phyloP scores from a whole-genome alignment of 2,329 filamentous ascomycete species.

The Cladosporium sp. region DNA sequence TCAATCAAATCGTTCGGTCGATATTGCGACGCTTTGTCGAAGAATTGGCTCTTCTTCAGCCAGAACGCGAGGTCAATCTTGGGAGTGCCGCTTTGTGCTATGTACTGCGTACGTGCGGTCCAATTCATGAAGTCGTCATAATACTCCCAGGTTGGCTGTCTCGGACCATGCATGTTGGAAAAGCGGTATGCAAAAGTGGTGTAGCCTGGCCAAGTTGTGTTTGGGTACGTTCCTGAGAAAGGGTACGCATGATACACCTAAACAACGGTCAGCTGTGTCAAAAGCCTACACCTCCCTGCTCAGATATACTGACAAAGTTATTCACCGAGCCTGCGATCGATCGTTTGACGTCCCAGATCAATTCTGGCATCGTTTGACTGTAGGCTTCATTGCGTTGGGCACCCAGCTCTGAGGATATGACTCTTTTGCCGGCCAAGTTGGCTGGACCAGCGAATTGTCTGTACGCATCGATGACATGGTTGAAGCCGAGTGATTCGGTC shows the following conservation, averaged over 20 bases:
- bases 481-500: constrained; percentile 33
- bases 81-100: constrained; percentile 38
- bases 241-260: constrained; percentile 39
- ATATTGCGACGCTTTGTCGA: constrained; percentile 17
- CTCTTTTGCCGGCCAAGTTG: constrained; percentile 27
- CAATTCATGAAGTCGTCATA: constrained; percentile 37
- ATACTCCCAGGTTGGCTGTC: constrained; percentile 42
- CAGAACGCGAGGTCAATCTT: constrained; percentile 43
- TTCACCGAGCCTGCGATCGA: constrained; percentile 41
- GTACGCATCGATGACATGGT: constrained; percentile 30
- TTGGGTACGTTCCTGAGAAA: constrained; percentile 39
- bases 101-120: constrained; percentile 35
- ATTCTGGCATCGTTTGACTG: constrained; percentile 27
- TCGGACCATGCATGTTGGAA: constrained; percentile 37
- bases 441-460: constrained; percentile 33
- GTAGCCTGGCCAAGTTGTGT: constrained; percentile 49
- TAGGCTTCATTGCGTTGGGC: constrained; percentile 27
- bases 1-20: constrained; percentile 24
- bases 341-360: constrained; percentile 35
- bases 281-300: no score
- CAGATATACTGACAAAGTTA: constrained; percentile 31
- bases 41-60: constrained; percentile 20
- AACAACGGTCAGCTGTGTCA: no score
- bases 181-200: constrained; percentile 42
- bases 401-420: constrained; percentile 34